Conservation (phyloP, 352 stramenopile genomes). For the Chrysophaeum taylorii region DNA sequence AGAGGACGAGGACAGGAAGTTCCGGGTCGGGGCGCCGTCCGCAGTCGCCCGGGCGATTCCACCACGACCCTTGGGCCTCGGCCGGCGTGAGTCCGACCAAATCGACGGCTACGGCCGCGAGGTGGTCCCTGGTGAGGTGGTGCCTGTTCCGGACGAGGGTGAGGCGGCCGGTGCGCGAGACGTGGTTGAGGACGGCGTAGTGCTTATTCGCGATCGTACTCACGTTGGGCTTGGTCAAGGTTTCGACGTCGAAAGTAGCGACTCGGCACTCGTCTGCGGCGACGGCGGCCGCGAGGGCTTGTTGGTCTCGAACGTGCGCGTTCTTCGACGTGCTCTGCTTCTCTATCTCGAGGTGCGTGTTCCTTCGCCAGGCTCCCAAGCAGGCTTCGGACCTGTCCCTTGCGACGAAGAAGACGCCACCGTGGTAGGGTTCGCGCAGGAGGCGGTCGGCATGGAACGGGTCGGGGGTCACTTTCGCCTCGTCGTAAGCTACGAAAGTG, state of each 20-base stretch:
- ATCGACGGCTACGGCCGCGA: neutral
- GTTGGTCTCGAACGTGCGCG: too few species aligned
- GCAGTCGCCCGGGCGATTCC: neutral
- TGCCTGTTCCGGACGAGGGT: neutral
- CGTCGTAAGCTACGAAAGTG: neutral
- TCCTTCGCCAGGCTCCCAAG: neutral
- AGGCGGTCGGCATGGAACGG: neutral
- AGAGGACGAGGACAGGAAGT: too few species aligned
- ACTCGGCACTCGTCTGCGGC: too few species aligned
- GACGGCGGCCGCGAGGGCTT: too few species aligned
- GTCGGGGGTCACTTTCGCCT: neutral
- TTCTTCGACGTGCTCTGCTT: too few species aligned
- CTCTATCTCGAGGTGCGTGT: too few species aligned
- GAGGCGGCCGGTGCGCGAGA: neutral
- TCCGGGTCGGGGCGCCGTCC: too few species aligned
- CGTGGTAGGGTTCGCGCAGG: neutral
- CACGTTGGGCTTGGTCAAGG: slow-evolving; percentile 1
- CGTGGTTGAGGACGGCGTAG: slow-evolving; percentile 8
- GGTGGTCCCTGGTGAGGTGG: neutral
- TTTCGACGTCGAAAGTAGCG: too few species aligned
- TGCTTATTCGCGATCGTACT: neutral
- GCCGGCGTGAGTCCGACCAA: neutral
- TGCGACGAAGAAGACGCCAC: neutral
- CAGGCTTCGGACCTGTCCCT: neutral
- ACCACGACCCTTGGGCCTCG: neutral